Base-by-base conservation (phyloP, 805 yeast genomes). In the Wickerhamomyces bisporus region DNA sequence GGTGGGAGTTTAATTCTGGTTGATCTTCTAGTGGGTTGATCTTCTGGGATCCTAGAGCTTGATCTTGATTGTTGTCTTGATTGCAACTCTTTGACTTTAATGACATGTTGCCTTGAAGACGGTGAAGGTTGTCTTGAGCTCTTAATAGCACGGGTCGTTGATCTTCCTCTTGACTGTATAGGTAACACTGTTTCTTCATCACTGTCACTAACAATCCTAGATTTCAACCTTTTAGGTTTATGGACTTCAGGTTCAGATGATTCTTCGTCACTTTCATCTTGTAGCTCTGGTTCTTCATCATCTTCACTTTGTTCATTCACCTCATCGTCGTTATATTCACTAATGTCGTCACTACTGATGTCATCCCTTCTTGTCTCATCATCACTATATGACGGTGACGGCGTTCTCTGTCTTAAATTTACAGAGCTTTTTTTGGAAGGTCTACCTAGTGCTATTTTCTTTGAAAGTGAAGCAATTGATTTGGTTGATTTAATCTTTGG, bases 1-100 rank as follows among this genome's bases (percentile, higher is more conserved):
- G 95, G 91, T 4, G 80, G 74, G 6, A 83, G 70, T 44, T 75
- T 73, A 0, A 76, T 73, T 50, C 96, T 68, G 24, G 71, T 66
- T 0, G 95, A 83, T 45, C 85, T 64, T 45, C 95, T 66, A 3
- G 75, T 51, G 0, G 77, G 74, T 8, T 34, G 32, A 5, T 18
- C 42, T 6, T 35, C 3, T 4, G 32, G 28, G 9, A 9, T 7
- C 11, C 20, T 23, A 8, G 42, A 34, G 9, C 19, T 21, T 16
- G 43, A 11, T 37, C 49, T 20, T 40, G 41, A 38, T 32, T 32
- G 38, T 14, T 38, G 37, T 3, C 26, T 23, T 30, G n/a, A n/a
- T n/a, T 33, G 26, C n/a, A 44, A 26, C 3, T 34, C 34, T 2
- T 37, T 24, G 5, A 42, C 23, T 21, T 34, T 30, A 15, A 42